Evolutionary conservation across 2,329 filamentous ascomycete genomes (phyloP), one percentile per base, ranked within the genome.

Genomic region (Elsinoe batatas): DNA sequence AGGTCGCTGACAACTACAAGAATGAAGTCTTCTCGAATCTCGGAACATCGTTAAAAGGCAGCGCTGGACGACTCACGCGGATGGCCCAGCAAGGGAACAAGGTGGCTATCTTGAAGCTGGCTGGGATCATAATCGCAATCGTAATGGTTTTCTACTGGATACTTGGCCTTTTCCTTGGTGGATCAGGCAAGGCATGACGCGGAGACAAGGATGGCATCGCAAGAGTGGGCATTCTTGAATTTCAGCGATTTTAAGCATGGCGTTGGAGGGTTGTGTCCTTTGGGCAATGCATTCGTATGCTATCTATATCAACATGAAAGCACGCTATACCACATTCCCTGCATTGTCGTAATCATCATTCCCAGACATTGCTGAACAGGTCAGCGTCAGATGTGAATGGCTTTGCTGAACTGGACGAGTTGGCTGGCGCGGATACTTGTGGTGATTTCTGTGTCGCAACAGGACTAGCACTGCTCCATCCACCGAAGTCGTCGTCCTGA

Each of bases 301-400:
- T 35, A 32, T 42, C 17, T 35, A 22, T 55, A 46, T 55, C 30
- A 26, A 50, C 54, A 50, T 51, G 54, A 57, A 36, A 46, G 50
- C 51, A 56, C 44, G 44, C 49, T 57, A 26, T 38, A 30, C 22
- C 22, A 43, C 3, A 26, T n/a, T 18, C 38, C 38, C 42, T 11
- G 36, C 33, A 5, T 30, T 30, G 26, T 30, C 26, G 8, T 58
- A 15, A 32, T 30, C 22, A 13, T 3, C 74, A 96, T 73, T 90
- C 81, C 91, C 91, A 97, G 50, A 97, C 91, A 70, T 97, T 97
- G 32, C 86, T 90, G 71, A 97, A 97, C 64, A 97, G 70, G 73
- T 97, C 91, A 61, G 96, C 91, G 51, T 72, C 69, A 30, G 72
- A 75, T 55, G 81, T 83, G 54, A 78, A 81, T 17, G 53, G 40